Conservation (phyloP, 768 basidiomycete genomes). For the Paxillus ammoniavirescens region DNA sequence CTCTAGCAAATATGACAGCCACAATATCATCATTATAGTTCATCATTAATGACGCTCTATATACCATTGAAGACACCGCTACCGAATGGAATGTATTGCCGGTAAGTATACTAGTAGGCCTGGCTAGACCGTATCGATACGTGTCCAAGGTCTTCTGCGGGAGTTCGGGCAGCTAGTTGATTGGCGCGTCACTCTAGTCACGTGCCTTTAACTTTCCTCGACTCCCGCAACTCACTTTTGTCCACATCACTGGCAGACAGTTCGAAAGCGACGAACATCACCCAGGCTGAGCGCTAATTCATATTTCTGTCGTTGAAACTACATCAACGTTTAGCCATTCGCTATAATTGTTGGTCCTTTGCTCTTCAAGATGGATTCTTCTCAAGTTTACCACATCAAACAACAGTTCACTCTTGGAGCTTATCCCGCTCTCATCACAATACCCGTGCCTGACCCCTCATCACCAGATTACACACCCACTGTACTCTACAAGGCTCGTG, state of each 20-base stretch:
- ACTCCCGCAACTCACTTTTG: neutral
- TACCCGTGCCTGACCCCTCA: slow-evolving; percentile 55
- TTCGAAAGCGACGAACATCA: neutral
- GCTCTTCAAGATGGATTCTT: slow-evolving; percentile 47
- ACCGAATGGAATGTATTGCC: neutral
- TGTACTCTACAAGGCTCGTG: slow-evolving; percentile 76
- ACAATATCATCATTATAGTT: neutral
- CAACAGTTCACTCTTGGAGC: slow-evolving; percentile 80
- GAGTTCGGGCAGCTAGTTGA: no score
- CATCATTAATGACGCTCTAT: no score
- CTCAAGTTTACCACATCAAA: slow-evolving; percentile 65
- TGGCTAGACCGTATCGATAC: no score
- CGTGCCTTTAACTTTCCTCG: neutral
- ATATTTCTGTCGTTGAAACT: no score
- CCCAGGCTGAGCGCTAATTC: no score
- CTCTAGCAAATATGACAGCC: no score
- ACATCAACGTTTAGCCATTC: no score
- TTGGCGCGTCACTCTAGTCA: neutral
- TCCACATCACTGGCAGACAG: neutral
- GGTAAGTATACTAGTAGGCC: no score
- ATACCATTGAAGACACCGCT: neutral
- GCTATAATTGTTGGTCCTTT: no score
- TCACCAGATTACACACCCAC: slow-evolving; percentile 64
- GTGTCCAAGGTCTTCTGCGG: no score
- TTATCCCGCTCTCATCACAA: slow-evolving; percentile 57